These are phyloP conservation scores for Sicyos baderoa DNA, from an alignment of 306 rosid species.

Conservation along the genomic window DNA sequence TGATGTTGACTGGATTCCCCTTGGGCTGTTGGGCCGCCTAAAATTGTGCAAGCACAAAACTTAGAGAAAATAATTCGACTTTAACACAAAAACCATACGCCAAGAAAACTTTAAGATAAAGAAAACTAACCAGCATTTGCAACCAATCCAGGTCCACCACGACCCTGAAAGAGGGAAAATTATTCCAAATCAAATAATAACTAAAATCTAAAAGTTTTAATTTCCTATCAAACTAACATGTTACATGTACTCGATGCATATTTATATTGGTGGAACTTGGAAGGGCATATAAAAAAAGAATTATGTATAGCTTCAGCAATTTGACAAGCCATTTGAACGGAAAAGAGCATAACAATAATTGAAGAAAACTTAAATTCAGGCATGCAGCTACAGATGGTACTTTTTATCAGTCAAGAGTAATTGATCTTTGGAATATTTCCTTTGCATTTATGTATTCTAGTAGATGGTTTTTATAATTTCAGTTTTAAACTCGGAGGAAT, in stretches of 20 bases:
- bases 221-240: too few relatives aligned
- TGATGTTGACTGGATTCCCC: slow-evolving; percentile 69
- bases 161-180: slow-evolving; percentile 53
- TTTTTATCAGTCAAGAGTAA: neutral
- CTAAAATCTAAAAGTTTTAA: neutral
- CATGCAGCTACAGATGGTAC: neutral
- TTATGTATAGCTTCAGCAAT: neutral
- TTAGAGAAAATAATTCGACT: slow-evolving; percentile 21
- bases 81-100: slow-evolving; percentile 19
- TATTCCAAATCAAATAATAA: slow-evolving; percentile 9
- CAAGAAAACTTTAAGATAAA: slow-evolving; percentile 16
- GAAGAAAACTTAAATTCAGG: neutral
- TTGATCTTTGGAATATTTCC: neutral
- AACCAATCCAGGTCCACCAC: slow-evolving; percentile 89
- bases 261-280: slow-evolving; percentile 4
- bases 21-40: slow-evolving; percentile 42
- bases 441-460: neutral
- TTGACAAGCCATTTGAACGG: neutral
- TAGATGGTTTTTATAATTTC: neutral
- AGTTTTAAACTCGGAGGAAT: neutral
- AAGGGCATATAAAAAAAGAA: neutral
- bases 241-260: neutral
- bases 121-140: slow-evolving; percentile 61
- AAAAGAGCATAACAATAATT: neutral
- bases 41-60: slow-evolving; percentile 30